Conservation (phyloP, 345 rosid species). For the Boechera retrofracta region DNA sequence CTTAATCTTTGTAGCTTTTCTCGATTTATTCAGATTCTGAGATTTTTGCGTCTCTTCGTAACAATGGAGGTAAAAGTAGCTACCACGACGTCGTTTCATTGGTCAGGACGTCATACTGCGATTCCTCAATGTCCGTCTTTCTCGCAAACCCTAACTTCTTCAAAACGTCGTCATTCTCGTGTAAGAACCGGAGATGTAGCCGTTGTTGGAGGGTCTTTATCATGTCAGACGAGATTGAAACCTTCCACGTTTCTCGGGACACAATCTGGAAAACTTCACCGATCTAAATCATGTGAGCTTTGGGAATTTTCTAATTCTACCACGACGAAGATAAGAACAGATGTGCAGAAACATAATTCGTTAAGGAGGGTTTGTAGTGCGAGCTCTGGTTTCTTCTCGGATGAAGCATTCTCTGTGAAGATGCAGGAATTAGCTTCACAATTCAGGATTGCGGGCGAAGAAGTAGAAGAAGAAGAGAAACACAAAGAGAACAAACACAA, state of each 20-base stretch:
- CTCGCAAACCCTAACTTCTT: conserved; percentile 43
- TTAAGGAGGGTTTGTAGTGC: conserved; percentile 45
- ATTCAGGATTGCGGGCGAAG: conserved; percentile 31
- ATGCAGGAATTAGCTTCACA: conserved; percentile 37
- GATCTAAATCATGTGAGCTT: conserved; percentile 44
- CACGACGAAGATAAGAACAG: not conserved
- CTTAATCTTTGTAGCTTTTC: not conserved
- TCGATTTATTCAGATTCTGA: conserved; percentile 23
- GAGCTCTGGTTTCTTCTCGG: conserved; percentile 43
- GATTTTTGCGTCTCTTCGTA: not conserved
- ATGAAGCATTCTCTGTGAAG: conserved; percentile 41
- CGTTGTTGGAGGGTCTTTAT: conserved; percentile 29
- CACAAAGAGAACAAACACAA: conserved; percentile 10
- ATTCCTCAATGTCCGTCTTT: conserved; percentile 35
- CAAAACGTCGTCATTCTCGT: conserved; percentile 34
- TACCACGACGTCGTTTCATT: conserved; percentile 41
- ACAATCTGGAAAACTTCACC: conserved; percentile 39
- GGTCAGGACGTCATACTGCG: conserved; percentile 38
- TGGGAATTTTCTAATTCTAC: conserved; percentile 11
- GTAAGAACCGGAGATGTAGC: conserved; percentile 17
- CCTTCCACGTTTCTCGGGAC: conserved; percentile 38
- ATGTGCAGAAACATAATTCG: conserved; percentile 12
- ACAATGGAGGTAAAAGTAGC: conserved; percentile 45
- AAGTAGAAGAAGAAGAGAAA: conserved; percentile 1
- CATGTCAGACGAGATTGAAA: conserved; percentile 23